Conservation (phyloP, 306 rosid species). For the Betula pendula region DNA sequence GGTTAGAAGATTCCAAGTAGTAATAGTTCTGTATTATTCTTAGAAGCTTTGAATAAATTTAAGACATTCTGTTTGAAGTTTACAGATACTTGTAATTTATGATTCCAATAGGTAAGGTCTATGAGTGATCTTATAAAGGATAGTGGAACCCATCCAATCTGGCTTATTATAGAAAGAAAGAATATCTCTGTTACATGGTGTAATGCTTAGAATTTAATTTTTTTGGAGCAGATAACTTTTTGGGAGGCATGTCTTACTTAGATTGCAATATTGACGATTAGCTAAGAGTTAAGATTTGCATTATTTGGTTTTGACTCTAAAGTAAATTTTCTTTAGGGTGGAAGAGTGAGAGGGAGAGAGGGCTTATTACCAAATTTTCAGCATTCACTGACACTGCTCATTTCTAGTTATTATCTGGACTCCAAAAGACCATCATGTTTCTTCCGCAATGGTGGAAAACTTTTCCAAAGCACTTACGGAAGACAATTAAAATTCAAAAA, state of each 20-base stretch:
- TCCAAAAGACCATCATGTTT: constrained; percentile 18
- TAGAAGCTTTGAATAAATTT: not conserved
- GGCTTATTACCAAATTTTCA: not conserved
- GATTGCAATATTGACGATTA: too few species aligned
- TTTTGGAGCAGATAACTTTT: not conserved
- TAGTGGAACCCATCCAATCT: not conserved
- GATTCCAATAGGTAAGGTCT: too few species aligned
- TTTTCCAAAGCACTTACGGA: constrained; percentile 25
- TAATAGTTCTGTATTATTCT: not conserved
- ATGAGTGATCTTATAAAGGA: too few species aligned
- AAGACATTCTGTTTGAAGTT: not conserved
- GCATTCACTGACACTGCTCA: not conserved
- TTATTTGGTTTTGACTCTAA: not conserved
- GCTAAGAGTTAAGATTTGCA: too few species aligned
- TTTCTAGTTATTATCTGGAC: constrained; percentile 19
- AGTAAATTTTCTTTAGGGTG: not conserved
- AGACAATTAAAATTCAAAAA: constrained; percentile 26
- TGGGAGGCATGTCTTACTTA: not conserved
- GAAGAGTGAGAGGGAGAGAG: not conserved
- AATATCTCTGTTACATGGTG: not conserved
- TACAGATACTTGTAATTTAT: not conserved
- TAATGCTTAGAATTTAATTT: not conserved
- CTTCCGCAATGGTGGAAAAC: constrained; percentile 6
- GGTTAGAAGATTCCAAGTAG: not conserved
- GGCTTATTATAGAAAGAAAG: not conserved